phyloP scores from a whole-genome alignment of 2,329 filamentous ascomycete species.

The Cytospora schulzeri region DNA sequence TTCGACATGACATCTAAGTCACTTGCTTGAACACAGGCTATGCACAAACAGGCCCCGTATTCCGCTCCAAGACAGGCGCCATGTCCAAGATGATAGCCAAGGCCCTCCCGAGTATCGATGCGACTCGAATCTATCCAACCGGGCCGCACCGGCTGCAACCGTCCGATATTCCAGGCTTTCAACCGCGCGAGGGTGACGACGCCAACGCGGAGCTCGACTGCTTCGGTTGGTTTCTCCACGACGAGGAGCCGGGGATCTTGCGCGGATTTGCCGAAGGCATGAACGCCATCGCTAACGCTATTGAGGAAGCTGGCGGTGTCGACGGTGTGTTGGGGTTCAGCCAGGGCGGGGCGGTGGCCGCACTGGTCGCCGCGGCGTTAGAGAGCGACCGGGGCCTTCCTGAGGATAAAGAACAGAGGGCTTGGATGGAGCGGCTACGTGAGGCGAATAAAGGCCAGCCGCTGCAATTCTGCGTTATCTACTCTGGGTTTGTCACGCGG shows the following conservation, averaged over 20 bases:
- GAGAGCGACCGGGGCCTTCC: slow-evolving; percentile 49
- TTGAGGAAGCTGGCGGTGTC: slow-evolving; percentile 67
- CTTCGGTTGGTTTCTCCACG: slow-evolving; percentile 22
- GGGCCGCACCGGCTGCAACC: slow-evolving; percentile 23
- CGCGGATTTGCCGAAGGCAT: slow-evolving; percentile 62
- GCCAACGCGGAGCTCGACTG: slow-evolving; percentile 8
- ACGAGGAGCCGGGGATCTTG: slow-evolving; percentile 42
- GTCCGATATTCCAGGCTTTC: slow-evolving; percentile 21
- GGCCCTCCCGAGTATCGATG: slow-evolving; percentile 19
- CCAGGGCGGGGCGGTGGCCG: slow-evolving; percentile 74
- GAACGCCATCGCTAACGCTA: slow-evolving; percentile 39
- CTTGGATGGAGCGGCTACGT: slow-evolving; percentile 54
- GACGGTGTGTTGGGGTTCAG: slow-evolving; percentile 82
- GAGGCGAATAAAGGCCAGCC: slow-evolving; percentile 49
- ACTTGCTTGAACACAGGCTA: slow-evolving; percentile 16
- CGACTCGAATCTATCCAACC: slow-evolving; percentile 22
- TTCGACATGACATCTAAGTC: neutral
- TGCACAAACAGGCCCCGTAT: slow-evolving; percentile 19
- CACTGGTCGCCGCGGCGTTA: slow-evolving; percentile 71
- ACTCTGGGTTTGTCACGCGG: slow-evolving; percentile 74
- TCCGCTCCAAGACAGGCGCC: slow-evolving; percentile 24
- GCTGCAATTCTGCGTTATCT: slow-evolving; percentile 72
- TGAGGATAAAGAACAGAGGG: slow-evolving; percentile 12
- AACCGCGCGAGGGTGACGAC: slow-evolving; percentile 13
- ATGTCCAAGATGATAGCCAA: slow-evolving; percentile 24